Evolutionary conservation across 108 stramenopile genomes (phyloP).

Genomic region (Pseudonitzschia multiseries): DNA sequence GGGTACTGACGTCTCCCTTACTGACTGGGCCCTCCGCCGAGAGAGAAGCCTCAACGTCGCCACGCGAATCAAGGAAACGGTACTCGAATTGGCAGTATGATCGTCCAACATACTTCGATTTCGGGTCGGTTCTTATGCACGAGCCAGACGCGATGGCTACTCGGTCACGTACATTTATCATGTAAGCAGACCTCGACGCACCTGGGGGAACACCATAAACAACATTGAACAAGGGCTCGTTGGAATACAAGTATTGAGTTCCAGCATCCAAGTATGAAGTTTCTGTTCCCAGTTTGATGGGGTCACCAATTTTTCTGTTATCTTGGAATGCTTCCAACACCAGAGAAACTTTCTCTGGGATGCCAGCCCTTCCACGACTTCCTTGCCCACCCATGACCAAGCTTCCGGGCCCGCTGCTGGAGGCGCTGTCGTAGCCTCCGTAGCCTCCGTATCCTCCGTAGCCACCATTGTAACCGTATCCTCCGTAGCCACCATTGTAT

Average conservation of each 20-base stretch:
- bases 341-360: conserved; percentile 22
- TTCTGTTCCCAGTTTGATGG: conserved; percentile 9
- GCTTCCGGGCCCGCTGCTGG: too few relatives aligned
- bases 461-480: neutral
- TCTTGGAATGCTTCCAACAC: conserved; percentile 35
- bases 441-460: neutral
- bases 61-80: conserved; percentile 6
- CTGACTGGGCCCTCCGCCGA: conserved; percentile 22
- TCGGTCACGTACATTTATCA: conserved; percentile 20
- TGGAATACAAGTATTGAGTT: conserved; percentile 24
- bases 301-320: neutral
- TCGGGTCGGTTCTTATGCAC: conserved; percentile 35
- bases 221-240: conserved; percentile 24
- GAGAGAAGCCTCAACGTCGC: conserved; percentile 14
- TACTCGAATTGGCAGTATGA: conserved; percentile 34
- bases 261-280: conserved; percentile 20
- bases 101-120: conserved; percentile 17
- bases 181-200: neutral
- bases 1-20: conserved; percentile 7
- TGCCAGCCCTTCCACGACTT: neutral
- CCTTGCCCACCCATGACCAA: too few relatives aligned
- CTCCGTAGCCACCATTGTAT: too few relatives aligned
- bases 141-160: conserved; percentile 25
- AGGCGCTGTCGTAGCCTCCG: neutral
- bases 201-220: conserved; percentile 1